Evolutionary conservation across 208 protist genomes (phyloP).

Genomic region (Acanthamoeba quina): DNA sequence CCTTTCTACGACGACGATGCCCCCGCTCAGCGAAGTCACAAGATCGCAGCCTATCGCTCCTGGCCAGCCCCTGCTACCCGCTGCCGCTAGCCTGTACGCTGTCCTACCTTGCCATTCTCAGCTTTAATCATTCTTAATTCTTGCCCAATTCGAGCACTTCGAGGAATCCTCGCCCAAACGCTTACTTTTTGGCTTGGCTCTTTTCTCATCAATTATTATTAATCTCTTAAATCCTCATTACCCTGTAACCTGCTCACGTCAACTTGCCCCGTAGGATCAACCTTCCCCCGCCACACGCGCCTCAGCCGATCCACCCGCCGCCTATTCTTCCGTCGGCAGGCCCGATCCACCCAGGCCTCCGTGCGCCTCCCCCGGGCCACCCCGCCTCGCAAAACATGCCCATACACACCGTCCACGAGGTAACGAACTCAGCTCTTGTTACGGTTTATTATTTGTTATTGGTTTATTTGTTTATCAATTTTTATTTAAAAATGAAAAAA

Average conservation of each 20-base stretch:
- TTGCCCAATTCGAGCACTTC: not conserved
- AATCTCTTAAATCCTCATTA: not conserved
- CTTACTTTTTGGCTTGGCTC: not conserved
- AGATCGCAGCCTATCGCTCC: not conserved
- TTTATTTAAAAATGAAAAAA: not conserved
- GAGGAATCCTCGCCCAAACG: not conserved
- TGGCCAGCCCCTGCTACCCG: not conserved
- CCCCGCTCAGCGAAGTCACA: constrained; percentile 29
- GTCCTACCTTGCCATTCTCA: not conserved
- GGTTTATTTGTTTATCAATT: no score
- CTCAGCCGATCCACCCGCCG: not conserved
- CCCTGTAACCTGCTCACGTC: not conserved
- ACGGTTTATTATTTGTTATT: not conserved
- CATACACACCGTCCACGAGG: not conserved
- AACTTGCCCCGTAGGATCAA: not conserved
- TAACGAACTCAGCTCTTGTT: not conserved
- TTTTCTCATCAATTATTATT: constrained; percentile 25
- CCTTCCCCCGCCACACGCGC: constrained; percentile 6
- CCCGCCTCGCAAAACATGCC: not conserved
- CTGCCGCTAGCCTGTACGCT: constrained; percentile 24
- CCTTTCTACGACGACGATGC: not conserved
- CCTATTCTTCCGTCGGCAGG: not conserved
- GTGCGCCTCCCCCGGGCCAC: not conserved
- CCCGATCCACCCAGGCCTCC: not conserved
- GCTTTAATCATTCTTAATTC: not conserved